A percentile compares a stretch with the other conserved stretches of the same genome.
phyloP scores from a whole-genome alignment of 2,329 filamentous ascomycete species.

The Penicillium griseofulvum region DNA sequence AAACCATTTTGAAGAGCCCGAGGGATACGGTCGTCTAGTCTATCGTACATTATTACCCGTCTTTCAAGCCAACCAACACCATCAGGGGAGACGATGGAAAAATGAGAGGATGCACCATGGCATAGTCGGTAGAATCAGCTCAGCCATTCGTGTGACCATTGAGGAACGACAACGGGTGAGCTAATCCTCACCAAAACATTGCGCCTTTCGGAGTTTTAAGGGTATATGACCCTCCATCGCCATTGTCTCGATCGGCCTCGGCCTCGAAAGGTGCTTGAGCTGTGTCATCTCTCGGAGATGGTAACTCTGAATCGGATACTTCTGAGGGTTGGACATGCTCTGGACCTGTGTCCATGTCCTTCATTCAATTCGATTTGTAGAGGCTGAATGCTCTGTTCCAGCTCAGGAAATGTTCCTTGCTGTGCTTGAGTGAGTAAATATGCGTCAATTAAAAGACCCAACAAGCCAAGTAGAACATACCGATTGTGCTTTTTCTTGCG shows the following conservation, averaged over 20 bases:
- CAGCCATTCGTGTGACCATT: not conserved
- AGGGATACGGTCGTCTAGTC: slow-evolving; percentile 16
- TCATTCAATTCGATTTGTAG: slow-evolving; percentile 3
- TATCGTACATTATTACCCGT: not conserved
- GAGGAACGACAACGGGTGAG: not conserved
- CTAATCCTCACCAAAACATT: slow-evolving; percentile 17
- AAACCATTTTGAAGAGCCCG: slow-evolving; percentile 13
- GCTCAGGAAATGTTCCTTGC: not conserved
- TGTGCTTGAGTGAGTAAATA: not conserved
- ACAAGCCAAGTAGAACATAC: not conserved
- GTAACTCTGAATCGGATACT: not conserved
- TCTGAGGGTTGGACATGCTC: not conserved
- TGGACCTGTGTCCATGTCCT: not conserved
- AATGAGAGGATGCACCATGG: slow-evolving; percentile 19
- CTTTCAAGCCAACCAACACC: not conserved
- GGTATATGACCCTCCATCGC: slow-evolving; percentile 12
- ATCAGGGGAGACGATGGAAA: slow-evolving; percentile 1
- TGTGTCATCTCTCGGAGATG: not conserved
- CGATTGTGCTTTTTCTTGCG: not conserved
- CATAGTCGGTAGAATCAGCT: not conserved
- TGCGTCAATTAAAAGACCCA: not conserved
- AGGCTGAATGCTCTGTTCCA: not conserved
- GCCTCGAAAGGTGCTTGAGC: not conserved
- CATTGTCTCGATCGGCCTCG: slow-evolving; percentile 1
- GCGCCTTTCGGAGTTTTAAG: slow-evolving; percentile 13